A percentile compares a stretch with the other conserved stretches of the same genome.
Conservation (phyloP, 768 basidiomycete species). For the Punctularia strigosozonata region DNA sequence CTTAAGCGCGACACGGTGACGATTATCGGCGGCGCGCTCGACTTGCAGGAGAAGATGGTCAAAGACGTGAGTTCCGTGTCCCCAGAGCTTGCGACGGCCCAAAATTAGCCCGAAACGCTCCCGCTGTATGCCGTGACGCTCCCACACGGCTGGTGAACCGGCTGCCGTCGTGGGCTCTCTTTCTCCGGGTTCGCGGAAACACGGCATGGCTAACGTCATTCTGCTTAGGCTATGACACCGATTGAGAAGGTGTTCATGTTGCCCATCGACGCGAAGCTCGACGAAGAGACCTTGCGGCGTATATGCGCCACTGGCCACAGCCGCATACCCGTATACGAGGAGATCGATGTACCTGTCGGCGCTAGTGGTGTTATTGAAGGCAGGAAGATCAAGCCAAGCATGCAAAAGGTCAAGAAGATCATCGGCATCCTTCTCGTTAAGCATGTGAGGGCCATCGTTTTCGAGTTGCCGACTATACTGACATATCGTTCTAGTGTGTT, state of each 20-base stretch:
- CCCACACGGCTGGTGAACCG: no score
- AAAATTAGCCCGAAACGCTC: no score
- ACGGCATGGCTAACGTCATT: no score
- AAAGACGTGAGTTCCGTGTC: conserved; percentile 25
- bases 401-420: conserved; percentile 63
- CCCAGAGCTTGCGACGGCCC: no score
- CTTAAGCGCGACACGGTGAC: conserved; percentile 78
- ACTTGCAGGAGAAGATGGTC: conserved; percentile 80
- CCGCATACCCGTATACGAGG: conserved; percentile 12
- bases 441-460: conserved; percentile 27
- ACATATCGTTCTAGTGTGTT: conserved; percentile 36
- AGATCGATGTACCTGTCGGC: conserved; percentile 9
- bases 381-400: conserved; percentile 2
- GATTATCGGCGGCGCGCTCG: conserved; percentile 83
- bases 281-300: conserved; percentile 53
- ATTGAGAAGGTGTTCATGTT: conserved; percentile 80
- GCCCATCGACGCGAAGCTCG: conserved; percentile 71
- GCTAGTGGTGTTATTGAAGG: conserved; percentile 1
- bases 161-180: no score
- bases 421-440: conserved; percentile 83
- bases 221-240: conserved; percentile 60
- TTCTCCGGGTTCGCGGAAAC: no score
- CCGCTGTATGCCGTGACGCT: no score
- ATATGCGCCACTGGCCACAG: conserved; percentile 11
- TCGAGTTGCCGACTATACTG: conserved; percentile 1